Base-by-base conservation (phyloP, 495 filamentous ascomycete genomes). In the Penicillium waksmanii region DNA sequence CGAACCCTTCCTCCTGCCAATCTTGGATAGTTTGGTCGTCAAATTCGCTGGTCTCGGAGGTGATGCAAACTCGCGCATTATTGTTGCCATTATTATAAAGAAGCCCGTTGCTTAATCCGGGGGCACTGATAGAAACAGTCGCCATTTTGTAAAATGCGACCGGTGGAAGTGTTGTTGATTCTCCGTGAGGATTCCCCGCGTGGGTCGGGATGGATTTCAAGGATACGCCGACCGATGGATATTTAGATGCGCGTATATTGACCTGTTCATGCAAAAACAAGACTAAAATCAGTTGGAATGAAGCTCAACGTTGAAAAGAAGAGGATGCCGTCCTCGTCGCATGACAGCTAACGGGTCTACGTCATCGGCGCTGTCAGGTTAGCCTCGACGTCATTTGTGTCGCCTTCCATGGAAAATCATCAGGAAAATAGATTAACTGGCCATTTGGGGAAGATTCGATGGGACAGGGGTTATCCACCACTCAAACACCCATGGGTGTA, bases 1-100 rank as follows among this genome's bases (percentile, higher is more conserved):
- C 71, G 69, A 90, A 91, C 13, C 87, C 88, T 62, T 92, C 88
- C 53, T 83, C 82, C 27, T 76, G 76, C 88, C 87, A 90, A 27
- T 80, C 77, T 17, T 77, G 73, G 31, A 88, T 56, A 0, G 80
- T 84, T 5, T 81, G 67, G 7, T 69, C 54, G 64, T 90, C 87
- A 61, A 89, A 90, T 3, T 87, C 85, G 0, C 76, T 72, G 12
- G 73, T 75, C 62, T 90, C 87, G 6, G 87, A 79, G 0, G 87
- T 86, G 44, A 91, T 72, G 63, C 86, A 86, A n/a, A 91, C 65
- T 15, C 79, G 77, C 4, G 84, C 83, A n/a, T 80, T 77, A 25
- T 73, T 68, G 21, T 68, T 58, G n/a, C 71, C 72, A 42, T 72
- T 73, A 38, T 74, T 78, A 48, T 77, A 77, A 21, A 80, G 63